Evolutionary conservation across 768 basidiomycete species (phyloP).

Genomic region (Hygrophoropsis aurantiaca): DNA sequence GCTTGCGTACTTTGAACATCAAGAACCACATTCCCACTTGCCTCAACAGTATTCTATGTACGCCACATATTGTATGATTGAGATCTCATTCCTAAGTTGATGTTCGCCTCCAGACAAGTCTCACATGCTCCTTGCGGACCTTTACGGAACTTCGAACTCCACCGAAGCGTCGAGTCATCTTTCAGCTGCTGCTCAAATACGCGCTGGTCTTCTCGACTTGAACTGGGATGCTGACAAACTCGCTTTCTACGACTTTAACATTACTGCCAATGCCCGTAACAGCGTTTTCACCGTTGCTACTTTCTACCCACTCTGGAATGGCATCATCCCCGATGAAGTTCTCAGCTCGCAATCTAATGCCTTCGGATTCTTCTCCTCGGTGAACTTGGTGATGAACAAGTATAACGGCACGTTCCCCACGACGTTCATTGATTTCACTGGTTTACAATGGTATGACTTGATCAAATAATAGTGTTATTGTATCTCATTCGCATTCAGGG

Average conservation of each 20-base stretch:
- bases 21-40: conserved; percentile 69
- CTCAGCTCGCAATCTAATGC: conserved; percentile 55
- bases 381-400: conserved; percentile 77
- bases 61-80: conserved; percentile 25
- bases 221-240: conserved; percentile 80
- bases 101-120: conserved; percentile 52
- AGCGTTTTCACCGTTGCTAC: conserved; percentile 69
- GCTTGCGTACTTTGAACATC: conserved; percentile 71
- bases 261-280: conserved; percentile 64
- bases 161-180: conserved; percentile 50
- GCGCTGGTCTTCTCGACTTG: conserved; percentile 78
- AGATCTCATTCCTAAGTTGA: not conserved
- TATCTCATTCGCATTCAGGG: conserved; percentile 42
- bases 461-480: not conserved
- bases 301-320: conserved; percentile 86
- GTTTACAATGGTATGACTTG: conserved; percentile 69
- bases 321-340: conserved; percentile 77
- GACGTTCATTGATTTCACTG: conserved; percentile 70
- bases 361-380: conserved; percentile 68
- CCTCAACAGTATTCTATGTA: conserved; percentile 84
- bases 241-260: conserved; percentile 92
- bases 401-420: conserved; percentile 88
- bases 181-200: conserved; percentile 54
- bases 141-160: conserved; percentile 53
- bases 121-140: conserved; percentile 54